phyloP scores from a whole-genome alignment of 2,329 filamentous ascomycete species.

The Ascochyta lentis region DNA sequence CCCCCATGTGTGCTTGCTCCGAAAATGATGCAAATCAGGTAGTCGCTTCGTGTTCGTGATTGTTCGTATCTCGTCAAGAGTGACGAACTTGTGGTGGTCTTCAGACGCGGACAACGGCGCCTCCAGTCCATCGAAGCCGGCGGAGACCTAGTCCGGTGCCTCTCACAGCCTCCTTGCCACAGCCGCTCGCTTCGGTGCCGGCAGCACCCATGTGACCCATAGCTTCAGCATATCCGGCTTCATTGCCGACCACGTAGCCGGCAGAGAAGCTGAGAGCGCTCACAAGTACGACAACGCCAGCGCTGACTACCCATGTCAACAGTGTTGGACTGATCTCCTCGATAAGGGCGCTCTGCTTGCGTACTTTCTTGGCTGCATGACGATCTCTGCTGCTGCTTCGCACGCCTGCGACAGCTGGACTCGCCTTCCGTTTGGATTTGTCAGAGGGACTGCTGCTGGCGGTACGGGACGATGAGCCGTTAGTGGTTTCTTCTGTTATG shows the following conservation, averaged over 20 bases:
- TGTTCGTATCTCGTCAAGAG: background rate
- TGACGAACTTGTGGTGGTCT: background rate
- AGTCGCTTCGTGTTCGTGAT: constrained; percentile 2
- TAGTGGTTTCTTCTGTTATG: constrained; percentile 38
- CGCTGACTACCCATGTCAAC: constrained; percentile 70
- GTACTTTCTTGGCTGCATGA: constrained; percentile 54
- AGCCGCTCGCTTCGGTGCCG: constrained; percentile 40
- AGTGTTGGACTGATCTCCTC: constrained; percentile 64
- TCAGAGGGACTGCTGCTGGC: constrained; percentile 42
- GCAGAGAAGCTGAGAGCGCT: constrained; percentile 70
- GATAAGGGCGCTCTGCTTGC: constrained; percentile 41
- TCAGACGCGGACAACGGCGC: constrained; percentile 25
- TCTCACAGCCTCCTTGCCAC: constrained; percentile 43
- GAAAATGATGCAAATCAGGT: background rate
- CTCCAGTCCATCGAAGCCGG: constrained; percentile 42
- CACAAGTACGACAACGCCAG: constrained; percentile 68
- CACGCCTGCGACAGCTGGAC: constrained; percentile 33
- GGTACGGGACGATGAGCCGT: constrained; percentile 36
- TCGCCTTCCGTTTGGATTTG: constrained; percentile 56
- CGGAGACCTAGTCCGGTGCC: constrained; percentile 40
- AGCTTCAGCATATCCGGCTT: constrained; percentile 62
- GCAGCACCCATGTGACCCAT: constrained; percentile 40
- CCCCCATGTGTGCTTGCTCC: constrained; percentile 11
- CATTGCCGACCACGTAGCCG: constrained; percentile 67
- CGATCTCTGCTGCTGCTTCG: constrained; percentile 54